These are phyloP conservation scores for Daldinia eschscholtzii DNA, from an alignment of 2,329 filamentous ascomycete genomes.

Conservation along the genomic window DNA sequence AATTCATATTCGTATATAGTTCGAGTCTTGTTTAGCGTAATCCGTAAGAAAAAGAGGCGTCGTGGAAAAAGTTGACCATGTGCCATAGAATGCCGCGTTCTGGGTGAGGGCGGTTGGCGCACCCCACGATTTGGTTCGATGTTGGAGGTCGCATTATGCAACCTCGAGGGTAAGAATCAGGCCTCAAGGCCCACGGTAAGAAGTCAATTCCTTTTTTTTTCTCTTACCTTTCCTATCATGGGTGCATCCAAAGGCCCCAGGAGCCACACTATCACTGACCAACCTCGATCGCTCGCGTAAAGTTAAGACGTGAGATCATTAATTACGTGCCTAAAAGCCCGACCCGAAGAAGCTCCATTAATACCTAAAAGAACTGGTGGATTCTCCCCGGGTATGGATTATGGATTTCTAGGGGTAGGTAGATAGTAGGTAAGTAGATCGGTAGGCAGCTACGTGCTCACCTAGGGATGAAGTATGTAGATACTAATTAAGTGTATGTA, in stretches of 20 bases:
- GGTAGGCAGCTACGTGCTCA: slow-evolving; percentile 7
- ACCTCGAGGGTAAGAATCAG: slow-evolving; percentile 14
- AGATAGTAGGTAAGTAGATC: not conserved
- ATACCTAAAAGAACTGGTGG: slow-evolving; percentile 9
- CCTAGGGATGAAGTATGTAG: slow-evolving; percentile 22
- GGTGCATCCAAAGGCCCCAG: not conserved
- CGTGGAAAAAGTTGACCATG: slow-evolving; percentile 22
- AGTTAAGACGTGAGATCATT: slow-evolving; percentile 26
- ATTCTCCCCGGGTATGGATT: not conserved
- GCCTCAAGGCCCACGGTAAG: slow-evolving; percentile 24
- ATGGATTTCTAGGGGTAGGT: slow-evolving; percentile 8
- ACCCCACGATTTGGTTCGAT: slow-evolving; percentile 24
- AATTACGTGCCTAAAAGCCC: slow-evolving; percentile 43
- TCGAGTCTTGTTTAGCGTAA: slow-evolving; percentile 12
- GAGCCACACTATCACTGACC: slow-evolving; percentile 24
- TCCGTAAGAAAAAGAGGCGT: slow-evolving; percentile 27
- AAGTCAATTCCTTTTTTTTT: slow-evolving; percentile 31
- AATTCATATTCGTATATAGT: slow-evolving; percentile 19
- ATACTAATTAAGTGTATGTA: slow-evolving; percentile 5
- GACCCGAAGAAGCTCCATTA: slow-evolving; percentile 26
- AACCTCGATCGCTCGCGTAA: slow-evolving; percentile 17
- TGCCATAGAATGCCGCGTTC: not conserved
- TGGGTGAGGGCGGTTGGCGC: not conserved
- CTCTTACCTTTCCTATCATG: not conserved
- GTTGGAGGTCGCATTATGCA: slow-evolving; percentile 18